A percentile compares a stretch with the other conserved stretches of the same genome.
phyloP scores from a whole-genome alignment of 345 rosid genomes.

The Salix exigua region DNA sequence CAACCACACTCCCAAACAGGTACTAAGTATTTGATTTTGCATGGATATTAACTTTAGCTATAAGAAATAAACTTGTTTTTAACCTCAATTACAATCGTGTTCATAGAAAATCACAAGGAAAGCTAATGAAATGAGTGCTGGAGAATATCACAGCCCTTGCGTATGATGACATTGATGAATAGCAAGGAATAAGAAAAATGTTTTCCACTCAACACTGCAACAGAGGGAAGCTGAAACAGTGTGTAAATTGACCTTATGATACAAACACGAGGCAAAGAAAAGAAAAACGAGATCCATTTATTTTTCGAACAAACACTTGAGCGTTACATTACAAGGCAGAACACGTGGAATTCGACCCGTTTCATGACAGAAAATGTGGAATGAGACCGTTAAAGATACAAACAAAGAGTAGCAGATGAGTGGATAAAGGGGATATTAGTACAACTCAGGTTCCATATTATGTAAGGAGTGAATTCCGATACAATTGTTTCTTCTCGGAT shows the following conservation, averaged over 20 bases:
- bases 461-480: neutral
- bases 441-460: slow-evolving; percentile 4
- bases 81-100: too few species aligned
- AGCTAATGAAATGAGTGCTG: neutral
- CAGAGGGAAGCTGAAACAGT: neutral
- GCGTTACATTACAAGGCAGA: neutral
- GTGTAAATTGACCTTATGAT: neutral
- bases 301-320: neutral
- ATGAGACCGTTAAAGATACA: neutral
- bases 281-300: neutral
- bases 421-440: neutral
- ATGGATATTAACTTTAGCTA: too few species aligned
- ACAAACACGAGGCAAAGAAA: neutral
- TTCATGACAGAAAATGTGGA: neutral
- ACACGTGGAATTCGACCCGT: neutral
- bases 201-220: too few species aligned
- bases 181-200: neutral
- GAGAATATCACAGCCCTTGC: neutral
- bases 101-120: neutral
- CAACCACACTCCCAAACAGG: too few species aligned
- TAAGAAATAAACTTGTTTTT: too few species aligned
- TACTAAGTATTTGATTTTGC: too few species aligned
- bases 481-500: slow-evolving; percentile 2
- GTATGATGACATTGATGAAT: neutral
- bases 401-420: neutral